Evolutionary conservation across 2,329 filamentous ascomycete species (phyloP).

Genomic region (Trichoderma polysporum): DNA sequence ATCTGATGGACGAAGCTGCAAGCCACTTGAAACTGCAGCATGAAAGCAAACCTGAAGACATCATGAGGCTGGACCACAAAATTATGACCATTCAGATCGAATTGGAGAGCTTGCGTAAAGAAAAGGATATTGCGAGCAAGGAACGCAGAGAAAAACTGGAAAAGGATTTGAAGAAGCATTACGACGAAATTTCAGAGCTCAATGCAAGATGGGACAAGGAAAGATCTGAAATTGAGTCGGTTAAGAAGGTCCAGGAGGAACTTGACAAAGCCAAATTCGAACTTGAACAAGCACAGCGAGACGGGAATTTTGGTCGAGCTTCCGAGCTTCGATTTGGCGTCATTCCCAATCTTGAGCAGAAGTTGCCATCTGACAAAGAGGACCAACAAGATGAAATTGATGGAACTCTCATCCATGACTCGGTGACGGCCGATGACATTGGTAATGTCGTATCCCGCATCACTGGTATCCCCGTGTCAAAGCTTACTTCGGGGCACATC

Average conservation of each 20-base stretch:
- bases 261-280: conserved; percentile 83
- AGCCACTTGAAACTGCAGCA: conserved; percentile 88
- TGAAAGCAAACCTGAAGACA: conserved; percentile 94
- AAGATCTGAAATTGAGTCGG: conserved; percentile 75
- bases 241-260: conserved; percentile 86
- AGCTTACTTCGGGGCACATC: conserved; percentile 88
- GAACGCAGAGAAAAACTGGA: conserved; percentile 88
- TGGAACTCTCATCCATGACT: conserved; percentile 78
- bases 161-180: conserved; percentile 69
- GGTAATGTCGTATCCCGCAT: conserved; percentile 85
- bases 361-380: conserved; percentile 73
- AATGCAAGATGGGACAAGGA: conserved; percentile 90
- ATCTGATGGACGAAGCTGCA: conserved; percentile 93
- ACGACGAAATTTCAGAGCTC: conserved; percentile 72
- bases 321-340: conserved; percentile 85
- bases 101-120: conserved; percentile 88
- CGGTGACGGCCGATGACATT: conserved; percentile 94
- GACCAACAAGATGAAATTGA: conserved; percentile 35
- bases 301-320: conserved; percentile 86
- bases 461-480: conserved; percentile 89
- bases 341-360: conserved; percentile 78
- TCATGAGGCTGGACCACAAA: conserved; percentile 86
- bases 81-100: conserved; percentile 99
- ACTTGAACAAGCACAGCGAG: conserved; percentile 81
- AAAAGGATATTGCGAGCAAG: conserved; percentile 84